Evolutionary conservation across 179 eudicot genomes (phyloP), one percentile per base, ranked within the genome.

Genomic region (Vitellaria paradoxa): DNA sequence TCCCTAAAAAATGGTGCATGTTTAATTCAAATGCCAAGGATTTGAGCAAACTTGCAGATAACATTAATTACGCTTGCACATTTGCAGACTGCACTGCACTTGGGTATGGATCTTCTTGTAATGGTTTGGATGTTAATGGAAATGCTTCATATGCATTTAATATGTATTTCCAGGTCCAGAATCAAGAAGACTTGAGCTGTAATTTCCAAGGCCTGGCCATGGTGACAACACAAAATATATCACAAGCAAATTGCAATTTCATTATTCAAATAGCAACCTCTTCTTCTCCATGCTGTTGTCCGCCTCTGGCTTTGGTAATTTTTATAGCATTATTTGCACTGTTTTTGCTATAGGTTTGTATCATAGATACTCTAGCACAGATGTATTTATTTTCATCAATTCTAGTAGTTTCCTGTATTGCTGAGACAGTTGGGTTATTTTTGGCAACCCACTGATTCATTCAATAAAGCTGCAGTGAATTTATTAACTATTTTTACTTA

Each of bases 111-210:
- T 87, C 91, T 5, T 91, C 98, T 9, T 93, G 98, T 68, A 81
- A 83, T 2, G 88, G 90, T 0, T 65, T 93, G 82, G 97, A 93
- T 67, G 75, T 86, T 1, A 85, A 85, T 70, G 92, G 88, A 3
- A 91, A 91, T 55, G 88, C 86, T 24, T 90, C 97, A 0, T 95
- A 90, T 67, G 99, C 99, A 0, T 95, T 95, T 59, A 95, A 95
- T 46, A 86, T 86, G 71, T 95, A 89, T 55, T 95, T 81, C 72
- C 99, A 95, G 81, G 91, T 85, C 20, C 89, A 90, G 76, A 83
- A 85, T 76, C 98, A 93, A 74, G 59, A 61, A 2, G 86, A 76
- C 2, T 37, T 78, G 79, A 87, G 87, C 47, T 93, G 98, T 71
- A 66, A 85, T 63, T 93, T 93, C 65, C 81, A 89, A 68, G 97